Base-by-base conservation (phyloP, 352 stramenopile species). In the Phytopythium vexans region DNA sequence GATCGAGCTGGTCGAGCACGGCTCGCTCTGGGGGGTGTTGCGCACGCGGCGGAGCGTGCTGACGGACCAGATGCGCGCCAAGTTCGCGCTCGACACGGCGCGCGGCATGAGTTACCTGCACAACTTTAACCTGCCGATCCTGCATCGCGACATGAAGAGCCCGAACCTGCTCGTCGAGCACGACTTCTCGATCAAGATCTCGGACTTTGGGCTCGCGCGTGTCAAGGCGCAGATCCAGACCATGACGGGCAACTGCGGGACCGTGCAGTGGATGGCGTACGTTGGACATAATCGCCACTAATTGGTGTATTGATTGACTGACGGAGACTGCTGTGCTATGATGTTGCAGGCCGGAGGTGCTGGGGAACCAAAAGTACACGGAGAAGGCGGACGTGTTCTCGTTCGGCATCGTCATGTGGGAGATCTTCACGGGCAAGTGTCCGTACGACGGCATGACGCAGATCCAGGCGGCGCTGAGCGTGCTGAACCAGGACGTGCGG, bases 301-400 rank as follows among this genome's bases (percentile, higher is more conserved):
- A 14, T 11, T n/a, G 1, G 15, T 41, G 12, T 34, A 40, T 36
- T 27, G 9, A 36, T 37, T 39, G 8, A 15, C 3, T 27, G 14
- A 11, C 41, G 47, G 36, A 39, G 12, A 6, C 27, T 55, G 27
- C 10, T 34, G 4, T 41, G 8, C 14, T 41, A 11, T 41, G 8
- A n/a, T 43, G 32, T 38, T 58, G 41, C 47, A 93, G 82, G 8
- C 85, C 83, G 0, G 81, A 96, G 44, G 89, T 96, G 40, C 70
- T 97, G 34, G 88, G 89, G 48, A 95, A 90, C 57, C 71, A 88
- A 52, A 92, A 94, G 59, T 97, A 97, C 74, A 97, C 89, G 15
- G 90, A 97, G 58, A 97, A 97, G 59, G 89, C 89, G 3, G 89
- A 98, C 57, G 90, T 98, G 46, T 98, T 94, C 58, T 96, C 86